These are phyloP conservation scores for Paragyromitra xinjiangensis DNA, from an alignment of 495 filamentous ascomycete species.

Conservation along the genomic window DNA sequence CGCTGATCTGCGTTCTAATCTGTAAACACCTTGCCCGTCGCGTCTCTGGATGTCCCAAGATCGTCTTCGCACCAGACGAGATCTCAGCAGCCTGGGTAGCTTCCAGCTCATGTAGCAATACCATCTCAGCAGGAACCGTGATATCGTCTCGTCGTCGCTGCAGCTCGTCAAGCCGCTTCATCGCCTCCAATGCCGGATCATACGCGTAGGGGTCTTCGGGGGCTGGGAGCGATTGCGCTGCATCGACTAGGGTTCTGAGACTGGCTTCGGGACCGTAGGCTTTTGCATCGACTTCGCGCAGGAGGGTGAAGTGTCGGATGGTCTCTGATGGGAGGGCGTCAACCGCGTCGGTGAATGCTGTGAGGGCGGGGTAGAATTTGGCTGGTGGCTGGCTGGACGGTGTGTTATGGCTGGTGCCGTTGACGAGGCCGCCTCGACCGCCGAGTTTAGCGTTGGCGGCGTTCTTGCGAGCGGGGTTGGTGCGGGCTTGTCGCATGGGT, in stretches of 20 bases:
- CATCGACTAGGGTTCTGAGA: conserved; percentile 74
- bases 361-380: conserved; percentile 87
- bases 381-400: conserved; percentile 44
- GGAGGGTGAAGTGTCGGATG: conserved; percentile 88
- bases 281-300: conserved; percentile 98
- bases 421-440: conserved; percentile 50
- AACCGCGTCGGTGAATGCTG: conserved; percentile 92
- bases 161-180: conserved; percentile 55
- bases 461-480: conserved; percentile 62
- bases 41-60: conserved; percentile 55
- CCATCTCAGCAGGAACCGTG: conserved; percentile 8
- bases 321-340: conserved; percentile 93
- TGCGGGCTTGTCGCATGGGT: conserved; percentile 69
- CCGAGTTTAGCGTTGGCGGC: conserved; percentile 60
- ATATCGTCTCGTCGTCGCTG: conserved; percentile 55
- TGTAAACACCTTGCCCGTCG: conserved; percentile 58
- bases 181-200: conserved; percentile 53
- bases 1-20: conserved; percentile 69
- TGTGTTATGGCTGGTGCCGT: conserved; percentile 62
- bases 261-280: conserved; percentile 76
- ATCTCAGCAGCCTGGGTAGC: conserved; percentile 46
- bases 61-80: conserved; percentile 35
- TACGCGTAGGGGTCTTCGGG: conserved; percentile 57
- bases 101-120: conserved; percentile 52
- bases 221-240: conserved; percentile 69